phyloP scores from a whole-genome alignment of 768 basidiomycete genomes.

The Pisolithus marmoratus region DNA sequence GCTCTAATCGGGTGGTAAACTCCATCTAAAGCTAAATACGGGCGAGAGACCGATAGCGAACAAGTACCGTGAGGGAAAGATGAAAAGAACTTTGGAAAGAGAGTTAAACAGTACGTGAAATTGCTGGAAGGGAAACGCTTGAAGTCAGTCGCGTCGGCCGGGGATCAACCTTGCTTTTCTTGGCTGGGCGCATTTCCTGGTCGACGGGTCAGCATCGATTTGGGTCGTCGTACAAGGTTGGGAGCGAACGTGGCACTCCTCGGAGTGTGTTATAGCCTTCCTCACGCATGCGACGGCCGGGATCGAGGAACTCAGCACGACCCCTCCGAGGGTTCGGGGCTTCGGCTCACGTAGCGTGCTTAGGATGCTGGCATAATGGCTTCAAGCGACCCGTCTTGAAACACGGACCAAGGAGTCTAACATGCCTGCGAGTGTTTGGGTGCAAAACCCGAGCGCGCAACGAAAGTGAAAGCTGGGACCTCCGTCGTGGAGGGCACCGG shows the following conservation, averaged over 20 bases:
- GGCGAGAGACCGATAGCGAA: conserved; percentile 80
- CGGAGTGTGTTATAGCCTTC: too few relatives aligned
- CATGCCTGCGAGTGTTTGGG: conserved; percentile 77
- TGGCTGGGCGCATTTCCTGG: too few relatives aligned
- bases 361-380: conserved; percentile 76
- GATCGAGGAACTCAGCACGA: too few relatives aligned
- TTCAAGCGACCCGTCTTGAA: conserved; percentile 80
- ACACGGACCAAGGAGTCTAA: conserved; percentile 86
- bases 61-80: conserved; percentile 82
- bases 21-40: conserved; percentile 83
- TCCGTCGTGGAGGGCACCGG: conserved; percentile 63
- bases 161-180: too few relatives aligned
- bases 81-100: conserved; percentile 79
- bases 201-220: too few relatives aligned
- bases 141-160: conserved; percentile 57
- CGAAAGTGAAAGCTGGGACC: conserved; percentile 68
- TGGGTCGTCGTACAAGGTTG: too few relatives aligned
- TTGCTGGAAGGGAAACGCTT: conserved; percentile 76
- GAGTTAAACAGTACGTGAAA: conserved; percentile 79
- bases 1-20: conserved; percentile 77
- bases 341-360: conserved; percentile 33
- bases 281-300: too few relatives aligned
- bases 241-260: too few relatives aligned
- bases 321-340: too few relatives aligned
- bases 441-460: conserved; percentile 64